Percentiles rank a stretch among this genome's conserved stretches.
Evolutionary conservation across 2,329 filamentous ascomycete species (phyloP).

Genomic region (Aureobasidium sp.): DNA sequence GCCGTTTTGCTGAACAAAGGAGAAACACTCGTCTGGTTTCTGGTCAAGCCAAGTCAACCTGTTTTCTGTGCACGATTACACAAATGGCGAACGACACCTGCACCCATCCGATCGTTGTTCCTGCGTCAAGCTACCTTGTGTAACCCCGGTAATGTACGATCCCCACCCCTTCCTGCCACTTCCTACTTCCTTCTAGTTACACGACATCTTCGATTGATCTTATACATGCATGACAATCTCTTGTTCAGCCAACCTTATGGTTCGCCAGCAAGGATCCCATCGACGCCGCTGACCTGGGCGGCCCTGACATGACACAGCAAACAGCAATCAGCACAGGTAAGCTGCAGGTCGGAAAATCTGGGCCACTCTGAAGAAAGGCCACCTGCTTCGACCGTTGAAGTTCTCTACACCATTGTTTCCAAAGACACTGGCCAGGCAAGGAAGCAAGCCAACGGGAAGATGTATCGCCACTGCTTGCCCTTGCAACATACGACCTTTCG

Average conservation of each 20-base stretch:
- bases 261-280: background rate
- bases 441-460: background rate
- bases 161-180: background rate
- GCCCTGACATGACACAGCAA: slow-evolving; percentile 8
- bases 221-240: background rate
- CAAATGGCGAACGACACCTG: background rate
- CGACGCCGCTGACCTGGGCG: background rate
- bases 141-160: background rate
- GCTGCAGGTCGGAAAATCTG: background rate
- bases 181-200: background rate
- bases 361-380: slow-evolving; percentile 2
- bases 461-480: background rate
- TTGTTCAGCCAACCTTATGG: background rate
- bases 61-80: background rate
- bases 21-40: background rate
- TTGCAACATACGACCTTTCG: background rate
- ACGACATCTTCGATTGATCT: background rate
- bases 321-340: background rate
- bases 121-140: background rate
- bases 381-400: background rate
- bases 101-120: background rate
- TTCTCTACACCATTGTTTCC: background rate
- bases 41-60: background rate
- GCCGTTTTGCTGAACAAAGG: background rate
- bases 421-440: slow-evolving; percentile 3